phyloP scores from a whole-genome alignment of 169 alveolate species.

The Toxoplasma gondii region DNA sequence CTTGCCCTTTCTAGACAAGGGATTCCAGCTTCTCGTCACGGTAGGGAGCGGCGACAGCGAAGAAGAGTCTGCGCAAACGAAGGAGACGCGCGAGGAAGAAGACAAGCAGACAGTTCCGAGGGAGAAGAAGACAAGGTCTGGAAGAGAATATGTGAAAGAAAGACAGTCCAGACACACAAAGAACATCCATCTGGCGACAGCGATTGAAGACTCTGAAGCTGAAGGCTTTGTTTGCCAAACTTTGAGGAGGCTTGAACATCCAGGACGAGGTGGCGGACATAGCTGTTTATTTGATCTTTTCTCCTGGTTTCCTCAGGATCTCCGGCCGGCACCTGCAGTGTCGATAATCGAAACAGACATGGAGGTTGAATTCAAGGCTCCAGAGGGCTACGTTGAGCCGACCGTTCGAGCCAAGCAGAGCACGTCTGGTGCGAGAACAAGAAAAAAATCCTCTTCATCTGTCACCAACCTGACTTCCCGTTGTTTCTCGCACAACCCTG shows the following conservation, averaged over 20 bases:
- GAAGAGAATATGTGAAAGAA: neutral
- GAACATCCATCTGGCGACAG: too few species aligned
- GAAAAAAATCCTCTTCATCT: neutral
- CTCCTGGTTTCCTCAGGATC: constrained; percentile 39
- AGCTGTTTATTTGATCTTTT: neutral
- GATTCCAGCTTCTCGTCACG: constrained; percentile 82
- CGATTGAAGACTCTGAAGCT: too few species aligned
- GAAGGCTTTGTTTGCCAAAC: too few species aligned
- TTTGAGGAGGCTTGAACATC: too few species aligned
- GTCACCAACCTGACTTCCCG: neutral
- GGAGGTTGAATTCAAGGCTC: constrained; percentile 92
- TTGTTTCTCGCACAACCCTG: too few species aligned
- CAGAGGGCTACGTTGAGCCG: constrained; percentile 77
- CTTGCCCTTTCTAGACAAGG: constrained; percentile 78
- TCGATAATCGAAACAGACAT: constrained; percentile 92
- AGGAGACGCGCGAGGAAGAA: neutral
- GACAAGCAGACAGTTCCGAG: neutral
- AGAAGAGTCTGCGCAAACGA: neutral
- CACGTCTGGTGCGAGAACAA: neutral
- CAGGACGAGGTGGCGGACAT: too few species aligned
- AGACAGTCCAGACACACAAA: too few species aligned
- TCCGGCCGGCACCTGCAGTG: constrained; percentile 87
- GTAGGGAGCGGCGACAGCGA: constrained; percentile 68
- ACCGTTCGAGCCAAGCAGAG: neutral
- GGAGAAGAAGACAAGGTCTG: neutral